A percentile compares a stretch with the other conserved stretches of the same genome.
Conservation (phyloP, 164 flowering plant genomes). For the Aristolochia californica region DNA sequence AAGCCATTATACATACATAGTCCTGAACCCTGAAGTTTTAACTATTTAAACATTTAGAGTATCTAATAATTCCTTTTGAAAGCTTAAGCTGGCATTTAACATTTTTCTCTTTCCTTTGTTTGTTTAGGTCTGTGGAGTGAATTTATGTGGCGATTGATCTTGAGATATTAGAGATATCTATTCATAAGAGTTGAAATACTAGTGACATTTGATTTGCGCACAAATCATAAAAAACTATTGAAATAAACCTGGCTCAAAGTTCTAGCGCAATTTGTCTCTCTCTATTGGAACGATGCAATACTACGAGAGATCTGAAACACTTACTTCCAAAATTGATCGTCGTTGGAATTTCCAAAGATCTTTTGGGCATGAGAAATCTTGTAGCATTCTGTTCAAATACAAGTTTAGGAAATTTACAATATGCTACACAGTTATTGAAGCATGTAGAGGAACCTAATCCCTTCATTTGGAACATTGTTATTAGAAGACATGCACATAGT, state of each 20-base stretch:
- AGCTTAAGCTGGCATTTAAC: too few species aligned
- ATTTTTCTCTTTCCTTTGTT: too few species aligned
- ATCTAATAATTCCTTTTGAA: too few species aligned
- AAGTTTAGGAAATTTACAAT: not conserved
- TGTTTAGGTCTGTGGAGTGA: too few species aligned
- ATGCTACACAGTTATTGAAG: not conserved
- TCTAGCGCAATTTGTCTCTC: not conserved
- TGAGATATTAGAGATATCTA: too few species aligned
- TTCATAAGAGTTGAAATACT: too few species aligned
- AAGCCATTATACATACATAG: too few species aligned
- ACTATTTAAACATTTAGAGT: too few species aligned
- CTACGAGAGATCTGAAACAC: not conserved
- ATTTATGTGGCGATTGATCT: too few species aligned
- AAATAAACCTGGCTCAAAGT: slow-evolving; percentile 2
- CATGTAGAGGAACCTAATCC: slow-evolving; percentile 5
- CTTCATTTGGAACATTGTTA: slow-evolving; percentile 6
- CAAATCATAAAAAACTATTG: not conserved
- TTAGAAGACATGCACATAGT: slow-evolving; percentile 3
- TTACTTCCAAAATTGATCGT: slow-evolving; percentile 1
- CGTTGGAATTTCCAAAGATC: slow-evolving; percentile 1
- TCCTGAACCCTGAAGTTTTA: too few species aligned
- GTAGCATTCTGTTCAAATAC: not conserved
- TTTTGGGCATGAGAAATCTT: not conserved
- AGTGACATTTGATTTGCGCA: too few species aligned
- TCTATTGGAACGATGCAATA: slow-evolving; percentile 4